These are phyloP conservation scores for Hemisphaericaspora xylofermentans DNA, from an alignment of 1,139 yeast species.

Conservation along the genomic window DNA sequence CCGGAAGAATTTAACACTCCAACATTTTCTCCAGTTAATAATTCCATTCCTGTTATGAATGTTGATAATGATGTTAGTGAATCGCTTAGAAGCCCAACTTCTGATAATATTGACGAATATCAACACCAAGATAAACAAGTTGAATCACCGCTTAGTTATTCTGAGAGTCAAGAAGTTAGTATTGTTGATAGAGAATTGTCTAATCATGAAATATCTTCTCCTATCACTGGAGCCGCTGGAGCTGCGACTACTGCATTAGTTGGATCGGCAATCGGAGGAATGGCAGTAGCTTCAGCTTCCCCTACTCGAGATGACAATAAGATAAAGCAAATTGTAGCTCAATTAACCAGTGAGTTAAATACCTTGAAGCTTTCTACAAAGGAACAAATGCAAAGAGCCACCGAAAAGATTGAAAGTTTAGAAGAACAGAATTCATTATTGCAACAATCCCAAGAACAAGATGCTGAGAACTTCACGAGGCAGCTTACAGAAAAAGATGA, in stretches of 20 bases:
- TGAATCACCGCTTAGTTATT: background rate
- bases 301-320: conserved; percentile 10
- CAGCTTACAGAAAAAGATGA: conserved; percentile 35
- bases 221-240: conserved; percentile 11
- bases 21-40: conserved; percentile 29
- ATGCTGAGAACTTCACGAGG: conserved; percentile 19
- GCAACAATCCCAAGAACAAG: conserved; percentile 18
- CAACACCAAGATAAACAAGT: background rate
- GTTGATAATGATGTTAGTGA: background rate
- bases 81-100: background rate
- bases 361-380: conserved; percentile 47
- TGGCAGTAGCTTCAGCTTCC: background rate
- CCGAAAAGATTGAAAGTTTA: conserved; percentile 46
- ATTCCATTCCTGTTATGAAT: background rate
- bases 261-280: conserved; percentile 4
- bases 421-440: conserved; percentile 43
- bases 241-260: conserved; percentile 12
- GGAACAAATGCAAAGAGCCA: conserved; percentile 53
- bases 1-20: conserved; percentile 48
- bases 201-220: background rate
- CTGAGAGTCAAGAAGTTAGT: background rate
- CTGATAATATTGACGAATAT: background rate
- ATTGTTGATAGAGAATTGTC: background rate
- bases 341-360: conserved; percentile 48
- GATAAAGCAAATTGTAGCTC: conserved; percentile 37